Conservation (phyloP, 345 rosid species). For the Euphorbia lathyris region DNA sequence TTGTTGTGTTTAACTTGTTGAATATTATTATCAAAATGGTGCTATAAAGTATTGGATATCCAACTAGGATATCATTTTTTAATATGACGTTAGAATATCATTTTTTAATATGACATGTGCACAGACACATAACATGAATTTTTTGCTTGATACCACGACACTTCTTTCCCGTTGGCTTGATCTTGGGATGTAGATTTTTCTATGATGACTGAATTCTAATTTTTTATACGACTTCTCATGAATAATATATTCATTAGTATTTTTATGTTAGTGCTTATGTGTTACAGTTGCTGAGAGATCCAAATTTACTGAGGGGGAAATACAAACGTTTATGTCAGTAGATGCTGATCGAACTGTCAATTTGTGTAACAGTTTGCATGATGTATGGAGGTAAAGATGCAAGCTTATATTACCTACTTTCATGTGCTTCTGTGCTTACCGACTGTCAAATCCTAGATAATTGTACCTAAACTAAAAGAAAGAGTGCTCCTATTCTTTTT, state of each 20-base stretch:
- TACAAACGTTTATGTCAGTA: slow-evolving; percentile 96
- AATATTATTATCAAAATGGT: not conserved
- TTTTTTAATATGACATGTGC: not conserved
- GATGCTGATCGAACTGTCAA: slow-evolving; percentile 92
- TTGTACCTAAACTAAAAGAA: not conserved
- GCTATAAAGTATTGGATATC: not conserved
- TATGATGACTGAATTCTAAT: not conserved
- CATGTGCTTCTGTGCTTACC: not conserved
- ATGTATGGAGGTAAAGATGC: slow-evolving; percentile 75
- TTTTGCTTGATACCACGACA: not conserved
- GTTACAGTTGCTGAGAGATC: slow-evolving; percentile 69
- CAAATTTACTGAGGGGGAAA: slow-evolving; percentile 83
- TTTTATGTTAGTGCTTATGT: slow-evolving; percentile 56
- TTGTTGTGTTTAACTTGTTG: not conserved
- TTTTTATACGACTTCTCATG: slow-evolving; percentile 2
- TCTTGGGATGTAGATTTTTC: not conserved
- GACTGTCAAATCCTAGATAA: not conserved
- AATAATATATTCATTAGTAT: slow-evolving; percentile 19
- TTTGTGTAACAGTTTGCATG: slow-evolving; percentile 88
- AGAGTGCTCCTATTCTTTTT: not conserved
- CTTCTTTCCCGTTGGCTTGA: not conserved
- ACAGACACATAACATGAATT: not conserved
- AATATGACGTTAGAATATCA: too few species aligned
- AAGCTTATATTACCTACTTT: not conserved
- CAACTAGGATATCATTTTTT: not conserved